These are phyloP conservation scores for Sporothrix pseudoabietina DNA, from an alignment of 2,329 filamentous ascomycete genomes.

Conservation along the genomic window DNA sequence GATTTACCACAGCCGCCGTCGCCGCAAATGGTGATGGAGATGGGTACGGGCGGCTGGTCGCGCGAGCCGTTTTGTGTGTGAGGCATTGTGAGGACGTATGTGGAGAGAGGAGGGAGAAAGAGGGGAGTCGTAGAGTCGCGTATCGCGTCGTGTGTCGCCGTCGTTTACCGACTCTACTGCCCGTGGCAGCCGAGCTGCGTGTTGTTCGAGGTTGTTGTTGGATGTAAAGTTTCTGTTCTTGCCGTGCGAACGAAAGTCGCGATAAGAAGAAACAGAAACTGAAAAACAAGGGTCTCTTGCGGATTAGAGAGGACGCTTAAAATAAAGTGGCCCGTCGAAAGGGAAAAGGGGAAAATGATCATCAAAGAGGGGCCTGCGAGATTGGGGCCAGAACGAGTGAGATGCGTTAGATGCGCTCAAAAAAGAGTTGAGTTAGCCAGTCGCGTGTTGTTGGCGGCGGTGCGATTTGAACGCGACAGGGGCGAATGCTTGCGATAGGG, in stretches of 20 bases:
- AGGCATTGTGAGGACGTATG: constrained; percentile 27
- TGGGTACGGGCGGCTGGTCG: constrained; percentile 54
- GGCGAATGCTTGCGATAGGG: constrained; percentile 5
- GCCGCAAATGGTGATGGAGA: constrained; percentile 81
- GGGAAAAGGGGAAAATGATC: not conserved
- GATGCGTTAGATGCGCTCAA: not conserved
- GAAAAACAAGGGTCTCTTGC: not conserved
- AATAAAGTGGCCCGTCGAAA: constrained; percentile 12
- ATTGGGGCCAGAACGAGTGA: not conserved
- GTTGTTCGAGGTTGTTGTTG: not conserved
- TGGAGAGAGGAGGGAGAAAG: not conserved
- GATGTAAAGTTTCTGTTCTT: not conserved
- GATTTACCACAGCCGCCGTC: constrained; percentile 85
- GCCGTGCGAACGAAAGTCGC: not conserved
- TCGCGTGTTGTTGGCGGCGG: not conserved
- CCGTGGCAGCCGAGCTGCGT: constrained; percentile 25
- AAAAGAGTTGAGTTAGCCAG: not conserved
- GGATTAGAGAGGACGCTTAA: constrained; percentile 4
- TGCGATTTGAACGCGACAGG: constrained; percentile 12
- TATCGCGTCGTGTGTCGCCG: not conserved
- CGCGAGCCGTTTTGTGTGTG: constrained; percentile 32
- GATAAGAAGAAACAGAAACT: not conserved
- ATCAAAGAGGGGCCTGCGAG: not conserved
- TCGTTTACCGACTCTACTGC: not conserved
- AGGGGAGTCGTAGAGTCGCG: not conserved